A percentile compares a stretch with the other conserved stretches of the same genome.
These are phyloP conservation scores for Didymella segeticola DNA, from an alignment of 2,329 filamentous ascomycete species.

Conservation along the genomic window DNA sequence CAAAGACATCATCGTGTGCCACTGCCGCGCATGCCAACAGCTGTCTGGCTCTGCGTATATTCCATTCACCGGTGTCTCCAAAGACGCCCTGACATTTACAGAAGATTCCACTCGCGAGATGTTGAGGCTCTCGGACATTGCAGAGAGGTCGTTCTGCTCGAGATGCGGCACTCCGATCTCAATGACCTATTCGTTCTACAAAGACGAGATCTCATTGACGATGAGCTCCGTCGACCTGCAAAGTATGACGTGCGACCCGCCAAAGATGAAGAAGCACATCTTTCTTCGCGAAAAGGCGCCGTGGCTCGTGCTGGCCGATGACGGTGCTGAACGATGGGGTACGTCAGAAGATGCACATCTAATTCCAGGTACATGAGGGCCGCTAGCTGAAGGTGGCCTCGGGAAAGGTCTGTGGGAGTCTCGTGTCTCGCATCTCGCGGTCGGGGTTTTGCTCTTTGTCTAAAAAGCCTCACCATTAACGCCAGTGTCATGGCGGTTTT, in stretches of 20 bases:
- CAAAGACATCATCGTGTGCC: slow-evolving; percentile 50
- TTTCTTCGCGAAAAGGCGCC: slow-evolving; percentile 52
- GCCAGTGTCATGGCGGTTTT: slow-evolving; percentile 9
- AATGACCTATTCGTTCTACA: slow-evolving; percentile 50
- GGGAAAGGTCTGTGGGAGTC: not conserved
- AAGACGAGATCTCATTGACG: slow-evolving; percentile 44
- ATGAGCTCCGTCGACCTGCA: slow-evolving; percentile 53
- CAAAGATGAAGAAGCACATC: slow-evolving; percentile 50
- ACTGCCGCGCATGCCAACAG: slow-evolving; percentile 59
- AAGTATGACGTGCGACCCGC: slow-evolving; percentile 42
- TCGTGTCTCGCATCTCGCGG: not conserved
- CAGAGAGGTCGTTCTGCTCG: slow-evolving; percentile 54
- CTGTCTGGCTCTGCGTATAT: slow-evolving; percentile 56
- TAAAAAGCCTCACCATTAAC: slow-evolving; percentile 7
- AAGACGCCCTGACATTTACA: slow-evolving; percentile 45
- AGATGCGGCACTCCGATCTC: slow-evolving; percentile 56
- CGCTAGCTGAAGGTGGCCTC: not conserved
- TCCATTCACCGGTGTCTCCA: slow-evolving; percentile 51
- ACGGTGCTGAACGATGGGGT: slow-evolving; percentile 36
- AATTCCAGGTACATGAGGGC: slow-evolving; percentile 6
- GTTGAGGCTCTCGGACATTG: slow-evolving; percentile 50
- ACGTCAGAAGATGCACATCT: slow-evolving; percentile 28
- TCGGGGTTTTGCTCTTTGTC: not conserved
- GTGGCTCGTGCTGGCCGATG: slow-evolving; percentile 39
- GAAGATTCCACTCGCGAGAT: slow-evolving; percentile 37